Evolutionary conservation across 805 yeast genomes (phyloP).

Genomic region (Starmerella asiatica): DNA sequence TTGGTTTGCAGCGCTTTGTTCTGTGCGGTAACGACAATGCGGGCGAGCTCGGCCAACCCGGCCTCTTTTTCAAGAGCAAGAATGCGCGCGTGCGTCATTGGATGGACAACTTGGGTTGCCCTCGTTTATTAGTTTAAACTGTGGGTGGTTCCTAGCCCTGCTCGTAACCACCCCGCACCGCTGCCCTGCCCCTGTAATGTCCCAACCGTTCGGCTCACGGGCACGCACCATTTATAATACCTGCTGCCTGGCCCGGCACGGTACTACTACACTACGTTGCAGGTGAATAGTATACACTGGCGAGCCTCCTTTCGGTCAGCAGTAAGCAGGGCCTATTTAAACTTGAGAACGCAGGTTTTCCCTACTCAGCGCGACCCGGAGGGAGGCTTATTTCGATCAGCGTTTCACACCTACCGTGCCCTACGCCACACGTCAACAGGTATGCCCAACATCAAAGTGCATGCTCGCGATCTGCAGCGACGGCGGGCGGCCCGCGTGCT

Average conservation of each 20-base stretch:
- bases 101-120: not conserved
- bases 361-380: too few relatives aligned
- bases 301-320: too few relatives aligned
- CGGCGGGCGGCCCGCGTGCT: slow-evolving; percentile 17
- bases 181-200: not conserved
- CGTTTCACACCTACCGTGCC: too few relatives aligned
- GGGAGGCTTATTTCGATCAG: too few relatives aligned
- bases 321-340: too few relatives aligned
- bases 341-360: too few relatives aligned
- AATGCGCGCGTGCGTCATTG: slow-evolving; percentile 14
- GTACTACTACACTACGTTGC: too few relatives aligned
- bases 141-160: not conserved
- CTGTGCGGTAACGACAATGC: slow-evolving; percentile 48
- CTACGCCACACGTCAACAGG: too few relatives aligned
- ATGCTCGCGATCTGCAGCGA: not conserved
- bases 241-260: too few relatives aligned
- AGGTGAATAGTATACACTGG: too few relatives aligned
- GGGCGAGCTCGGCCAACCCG: slow-evolving; percentile 56
- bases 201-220: too few relatives aligned
- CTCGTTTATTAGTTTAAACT: not conserved
- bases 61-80: slow-evolving; percentile 35
- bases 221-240: too few relatives aligned
- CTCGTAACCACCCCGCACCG: not conserved
- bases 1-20: slow-evolving; percentile 38
- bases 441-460: not conserved